phyloP scores from a whole-genome alignment of 2,329 filamentous ascomycete genomes.

The Nemania bipapillata region DNA sequence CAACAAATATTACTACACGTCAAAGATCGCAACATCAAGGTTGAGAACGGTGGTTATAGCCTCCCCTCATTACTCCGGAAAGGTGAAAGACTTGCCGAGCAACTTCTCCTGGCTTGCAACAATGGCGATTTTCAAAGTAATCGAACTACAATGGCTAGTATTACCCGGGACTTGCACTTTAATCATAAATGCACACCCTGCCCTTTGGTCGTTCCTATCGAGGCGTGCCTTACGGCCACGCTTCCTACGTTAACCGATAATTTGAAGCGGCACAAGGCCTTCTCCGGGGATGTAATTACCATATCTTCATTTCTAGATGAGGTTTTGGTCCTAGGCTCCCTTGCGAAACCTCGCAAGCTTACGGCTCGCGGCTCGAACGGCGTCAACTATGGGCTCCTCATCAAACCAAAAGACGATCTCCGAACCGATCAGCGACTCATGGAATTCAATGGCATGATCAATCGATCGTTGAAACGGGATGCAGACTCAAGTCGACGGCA shows the following conservation, averaged over 20 bases:
- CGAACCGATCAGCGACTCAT: constrained; percentile 97
- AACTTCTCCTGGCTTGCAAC: constrained; percentile 82
- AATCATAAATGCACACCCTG: constrained; percentile 85
- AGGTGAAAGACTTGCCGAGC: constrained; percentile 84
- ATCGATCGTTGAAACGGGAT: constrained; percentile 89
- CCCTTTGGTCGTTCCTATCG: constrained; percentile 86
- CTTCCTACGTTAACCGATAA: constrained; percentile 79
- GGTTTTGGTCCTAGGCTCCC: constrained; percentile 86
- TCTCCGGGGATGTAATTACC: constrained; percentile 85
- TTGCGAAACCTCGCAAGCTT: constrained; percentile 91
- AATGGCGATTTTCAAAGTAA: constrained; percentile 77
- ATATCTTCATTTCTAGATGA: constrained; percentile 85
- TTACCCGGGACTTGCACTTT: constrained; percentile 82
- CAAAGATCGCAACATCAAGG: constrained; percentile 61
- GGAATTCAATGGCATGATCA: constrained; percentile 99
- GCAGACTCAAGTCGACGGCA: constrained; percentile 89
- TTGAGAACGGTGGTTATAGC: constrained; percentile 65
- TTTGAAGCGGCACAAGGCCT: constrained; percentile 82
- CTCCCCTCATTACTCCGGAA: constrained; percentile 77
- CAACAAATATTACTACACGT: constrained; percentile 64
- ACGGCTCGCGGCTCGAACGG: constrained; percentile 90
- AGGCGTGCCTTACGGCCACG: constrained; percentile 82
- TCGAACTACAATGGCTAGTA: constrained; percentile 74
- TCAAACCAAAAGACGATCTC: constrained; percentile 98
- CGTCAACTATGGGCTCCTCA: constrained; percentile 85